phyloP scores from a whole-genome alignment of 768 basidiomycete genomes.

The Rhodotorula toruloides region DNA sequence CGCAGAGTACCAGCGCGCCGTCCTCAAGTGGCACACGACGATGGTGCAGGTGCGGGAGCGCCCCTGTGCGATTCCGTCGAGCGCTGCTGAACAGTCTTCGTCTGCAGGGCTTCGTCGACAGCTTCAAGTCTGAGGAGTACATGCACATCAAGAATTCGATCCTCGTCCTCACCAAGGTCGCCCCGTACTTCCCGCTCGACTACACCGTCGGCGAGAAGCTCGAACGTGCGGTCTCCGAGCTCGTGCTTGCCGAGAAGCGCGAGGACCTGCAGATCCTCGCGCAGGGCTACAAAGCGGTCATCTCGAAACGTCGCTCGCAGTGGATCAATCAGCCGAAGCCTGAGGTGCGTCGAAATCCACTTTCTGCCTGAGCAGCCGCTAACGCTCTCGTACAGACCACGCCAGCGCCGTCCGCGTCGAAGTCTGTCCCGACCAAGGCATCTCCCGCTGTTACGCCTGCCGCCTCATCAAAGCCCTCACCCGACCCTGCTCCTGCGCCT shows the following conservation, averaged over 20 bases:
- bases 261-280: slow-evolving; percentile 45
- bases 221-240: slow-evolving; percentile 17
- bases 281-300: slow-evolving; percentile 40
- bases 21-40: slow-evolving; percentile 79
- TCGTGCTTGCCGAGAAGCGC: slow-evolving; percentile 70
- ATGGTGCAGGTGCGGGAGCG: slow-evolving; percentile 59
- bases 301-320: slow-evolving; percentile 27
- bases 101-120: slow-evolving; percentile 67
- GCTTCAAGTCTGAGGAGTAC: slow-evolving; percentile 81
- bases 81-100: neutral
- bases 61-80: neutral
- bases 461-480: neutral
- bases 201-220: slow-evolving; percentile 60
- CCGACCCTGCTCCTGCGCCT: neutral
- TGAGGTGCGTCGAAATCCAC: neutral
- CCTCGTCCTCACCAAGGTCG: slow-evolving; percentile 81
- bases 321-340: slow-evolving; percentile 17
- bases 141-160: slow-evolving; percentile 99
- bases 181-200: slow-evolving; percentile 79
- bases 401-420: neutral
- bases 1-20: slow-evolving; percentile 62
- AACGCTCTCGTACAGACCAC: neutral
- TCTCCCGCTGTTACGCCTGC: slow-evolving; percentile 4
- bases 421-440: neutral
- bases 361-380: neutral